phyloP scores from a whole-genome alignment of 257 asterid species.

The Capsicum rhomboideum region DNA sequence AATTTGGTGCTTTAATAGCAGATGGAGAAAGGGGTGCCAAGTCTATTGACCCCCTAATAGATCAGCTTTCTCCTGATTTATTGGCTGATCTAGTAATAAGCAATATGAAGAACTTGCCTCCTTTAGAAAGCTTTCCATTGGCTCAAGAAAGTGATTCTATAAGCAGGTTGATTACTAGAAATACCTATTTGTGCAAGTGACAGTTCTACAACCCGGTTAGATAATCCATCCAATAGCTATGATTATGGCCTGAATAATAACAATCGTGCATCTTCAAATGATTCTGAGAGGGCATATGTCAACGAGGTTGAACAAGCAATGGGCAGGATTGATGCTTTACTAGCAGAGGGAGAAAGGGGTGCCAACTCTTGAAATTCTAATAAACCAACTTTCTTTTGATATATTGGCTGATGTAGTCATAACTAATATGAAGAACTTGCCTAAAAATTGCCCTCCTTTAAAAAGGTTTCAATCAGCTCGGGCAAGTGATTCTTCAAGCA shows the following conservation, averaged over 20 bases:
- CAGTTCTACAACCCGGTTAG: conserved; percentile 35
- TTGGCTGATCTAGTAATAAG: no score
- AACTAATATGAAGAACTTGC: conserved; percentile 94
- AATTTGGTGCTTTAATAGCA: no score
- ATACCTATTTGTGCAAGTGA: no score
- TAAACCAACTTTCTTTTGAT: conserved; percentile 81
- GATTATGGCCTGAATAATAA: conserved; percentile 32
- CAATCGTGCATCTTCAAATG: conserved; percentile 29
- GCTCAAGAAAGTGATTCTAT: no score
- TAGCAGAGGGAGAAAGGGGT: conserved; percentile 96
- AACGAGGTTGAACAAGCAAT: conserved; percentile 77
- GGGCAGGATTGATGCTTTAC: conserved; percentile 81
- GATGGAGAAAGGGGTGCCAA: no score
- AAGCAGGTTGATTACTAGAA: no score
- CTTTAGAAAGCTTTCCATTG: no score
- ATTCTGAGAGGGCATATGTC: conserved; percentile 36
- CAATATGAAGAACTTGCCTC: no score
- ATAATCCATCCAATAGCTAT: conserved; percentile 31
- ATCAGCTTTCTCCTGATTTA: no score
- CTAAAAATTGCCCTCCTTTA: conserved; percentile 52
- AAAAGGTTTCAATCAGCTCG: conserved; percentile 26
- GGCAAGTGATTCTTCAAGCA: conserved; percentile 33
- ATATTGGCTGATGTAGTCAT: conserved; percentile 95
- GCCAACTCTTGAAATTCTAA: conserved; percentile 78
- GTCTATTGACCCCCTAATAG: no score